Base-by-base conservation (phyloP, 2,329 filamentous ascomycete genomes). In the Cyclaneusma minus region DNA sequence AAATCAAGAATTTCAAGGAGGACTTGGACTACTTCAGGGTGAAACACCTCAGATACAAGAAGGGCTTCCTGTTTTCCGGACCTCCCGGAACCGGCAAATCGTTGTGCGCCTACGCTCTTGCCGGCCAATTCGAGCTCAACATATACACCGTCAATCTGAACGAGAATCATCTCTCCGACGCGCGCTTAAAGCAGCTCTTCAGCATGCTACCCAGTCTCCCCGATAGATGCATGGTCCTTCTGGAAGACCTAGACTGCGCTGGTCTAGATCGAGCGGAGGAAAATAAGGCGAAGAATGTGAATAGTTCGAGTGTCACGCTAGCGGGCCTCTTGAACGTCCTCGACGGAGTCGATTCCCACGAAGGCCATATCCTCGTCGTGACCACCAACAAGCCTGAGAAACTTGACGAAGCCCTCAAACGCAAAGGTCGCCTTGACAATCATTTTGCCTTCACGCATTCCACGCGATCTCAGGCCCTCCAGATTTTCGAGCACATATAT, bases 1-100 rank as follows among this genome's bases (percentile, higher is more conserved):
- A 89, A 39, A 74, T 87, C 41, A 79, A 80, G 37, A 81, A 89
- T 39, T 74, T 87, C 41, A 79, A 80, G 37, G 78, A 84, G 39
- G 87, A 82, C 35, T 57, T 89, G 0, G 68, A 82, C 60, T 1
- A 80, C 71, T 0, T 66, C 70, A 2, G 58, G 62, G 7, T 87
- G 78, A 76, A 87, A 87, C 41, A 68, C 76, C 0, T 87, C 16
- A 79, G 79, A 0, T 71, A 85, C 27, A 62, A 81, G 1, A 55
- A 81, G 16, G 82, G 81, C 0, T 87, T 85, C 40, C 60, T 87
- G 0, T 81, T 87, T 36, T 63, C 82, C 38, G 80, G 81, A 0
- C 76, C 76, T 0, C 77, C 77, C 0, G 77, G 78, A 0, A 81
- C 74, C 0, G 77, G 78, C 12, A 84, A 83, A 49, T 79, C 71